Evolutionary conservation across 2,329 filamentous ascomycete species (phyloP).

Genomic region (Rutstroemia sp.): DNA sequence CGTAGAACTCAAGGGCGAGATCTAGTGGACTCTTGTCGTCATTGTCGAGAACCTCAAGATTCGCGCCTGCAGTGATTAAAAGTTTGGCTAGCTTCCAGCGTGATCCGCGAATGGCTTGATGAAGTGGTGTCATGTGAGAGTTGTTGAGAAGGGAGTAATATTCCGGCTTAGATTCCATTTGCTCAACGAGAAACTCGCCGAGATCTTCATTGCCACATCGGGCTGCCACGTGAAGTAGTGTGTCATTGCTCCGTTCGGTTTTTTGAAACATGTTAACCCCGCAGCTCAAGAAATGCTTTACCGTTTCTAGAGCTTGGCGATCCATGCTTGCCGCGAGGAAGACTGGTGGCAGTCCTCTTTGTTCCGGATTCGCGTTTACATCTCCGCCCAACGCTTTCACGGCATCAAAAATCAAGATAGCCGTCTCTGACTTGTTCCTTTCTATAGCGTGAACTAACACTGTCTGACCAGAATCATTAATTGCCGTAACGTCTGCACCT

Average conservation of each 20-base stretch:
- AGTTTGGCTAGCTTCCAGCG: background rate
- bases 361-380: background rate
- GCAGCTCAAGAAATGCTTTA: background rate
- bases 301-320: background rate
- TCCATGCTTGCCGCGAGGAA: background rate
- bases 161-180: background rate
- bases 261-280: background rate
- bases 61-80: background rate
- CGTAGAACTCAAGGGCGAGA: background rate
- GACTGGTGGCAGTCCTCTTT: background rate
- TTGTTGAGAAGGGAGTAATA: background rate
- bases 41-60: background rate
- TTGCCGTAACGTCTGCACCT: background rate
- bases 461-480: background rate
- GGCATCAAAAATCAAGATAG: background rate
- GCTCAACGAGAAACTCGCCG: background rate
- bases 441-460: conserved; percentile 1
- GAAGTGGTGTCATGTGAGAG: background rate
- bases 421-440: background rate
- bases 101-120: background rate
- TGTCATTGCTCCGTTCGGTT: background rate
- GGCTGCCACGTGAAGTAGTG: conserved; percentile 1
- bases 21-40: background rate
- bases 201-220: conserved; percentile 1
- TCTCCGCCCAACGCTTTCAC: conserved; percentile 1